Conservation (phyloP, 345 rosid species). For the Hypericum perforatum region DNA sequence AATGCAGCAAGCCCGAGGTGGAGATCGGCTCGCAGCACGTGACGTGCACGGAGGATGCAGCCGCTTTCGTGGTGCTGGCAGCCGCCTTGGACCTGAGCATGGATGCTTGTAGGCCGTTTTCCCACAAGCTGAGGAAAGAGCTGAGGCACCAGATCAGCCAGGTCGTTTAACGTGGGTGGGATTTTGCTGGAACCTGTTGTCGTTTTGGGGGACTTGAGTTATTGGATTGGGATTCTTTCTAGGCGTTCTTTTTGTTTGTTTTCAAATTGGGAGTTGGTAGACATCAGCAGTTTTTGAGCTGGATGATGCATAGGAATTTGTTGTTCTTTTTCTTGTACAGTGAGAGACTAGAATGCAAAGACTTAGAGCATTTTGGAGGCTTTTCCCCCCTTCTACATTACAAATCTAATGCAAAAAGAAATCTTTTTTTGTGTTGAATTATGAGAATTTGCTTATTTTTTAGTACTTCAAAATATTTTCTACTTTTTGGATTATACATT, state of each 20-base stretch:
- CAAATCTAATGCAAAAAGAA: no score
- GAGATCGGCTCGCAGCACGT: conserved; percentile 88
- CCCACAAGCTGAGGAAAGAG: conserved; percentile 82
- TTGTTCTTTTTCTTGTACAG: conserved; percentile 13
- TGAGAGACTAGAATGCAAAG: conserved; percentile 1
- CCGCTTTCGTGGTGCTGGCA: conserved; percentile 79
- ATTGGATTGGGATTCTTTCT: conserved; percentile 22
- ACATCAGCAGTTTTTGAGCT: conserved; percentile 32
- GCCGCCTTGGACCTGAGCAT: conserved; percentile 94
- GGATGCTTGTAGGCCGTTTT: conserved; percentile 80
- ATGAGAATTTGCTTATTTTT: no score
- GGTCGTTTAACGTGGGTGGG: conserved; percentile 40
- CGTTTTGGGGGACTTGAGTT: conserved; percentile 26
- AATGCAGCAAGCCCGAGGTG: conserved; percentile 52
- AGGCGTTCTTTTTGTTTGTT: no score
- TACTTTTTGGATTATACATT: no score
- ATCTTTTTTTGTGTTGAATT: no score
- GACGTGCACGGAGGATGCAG: conserved; percentile 97
- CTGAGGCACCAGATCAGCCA: conserved; percentile 45
- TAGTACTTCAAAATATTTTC: no score
- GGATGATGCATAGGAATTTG: conserved; percentile 11
- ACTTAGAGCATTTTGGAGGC: no score
- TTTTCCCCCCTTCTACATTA: no score
- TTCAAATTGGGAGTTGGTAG: conserved; percentile 1
- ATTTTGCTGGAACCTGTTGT: conserved; percentile 12